Evolutionary conservation across 75 land plant genomes (phyloP).

Genomic region (Adiantum capillusveneris): DNA sequence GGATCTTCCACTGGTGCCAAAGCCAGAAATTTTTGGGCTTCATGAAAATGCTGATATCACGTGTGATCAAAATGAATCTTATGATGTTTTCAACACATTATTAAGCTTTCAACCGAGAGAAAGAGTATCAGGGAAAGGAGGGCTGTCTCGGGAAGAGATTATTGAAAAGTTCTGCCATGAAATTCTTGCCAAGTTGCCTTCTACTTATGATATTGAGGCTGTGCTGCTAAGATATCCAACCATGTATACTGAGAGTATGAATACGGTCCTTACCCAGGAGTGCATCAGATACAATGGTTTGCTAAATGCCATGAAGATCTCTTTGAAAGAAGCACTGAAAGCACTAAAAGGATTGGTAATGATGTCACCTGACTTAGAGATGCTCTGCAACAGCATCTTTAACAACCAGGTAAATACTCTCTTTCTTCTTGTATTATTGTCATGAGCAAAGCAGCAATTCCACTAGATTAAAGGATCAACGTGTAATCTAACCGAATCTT

Average conservation of each 20-base stretch:
- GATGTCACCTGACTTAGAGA: constrained; percentile 33
- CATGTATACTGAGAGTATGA: constrained; percentile 38
- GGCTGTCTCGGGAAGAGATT: constrained; percentile 25
- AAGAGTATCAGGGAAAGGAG: constrained; percentile 17
- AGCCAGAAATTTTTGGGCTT: constrained; percentile 37
- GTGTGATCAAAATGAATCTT: constrained; percentile 38
- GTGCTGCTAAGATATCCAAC: constrained; percentile 28
- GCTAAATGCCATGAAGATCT: constrained; percentile 15
- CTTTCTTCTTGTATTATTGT: too few relatives aligned
- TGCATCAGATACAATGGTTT: constrained; percentile 34
- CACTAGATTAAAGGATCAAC: too few relatives aligned
- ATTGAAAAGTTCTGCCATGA: constrained; percentile 25
- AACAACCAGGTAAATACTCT: constrained; percentile 30
- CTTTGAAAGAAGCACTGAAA: constrained; percentile 23
- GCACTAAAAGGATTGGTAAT: constrained; percentile 32
- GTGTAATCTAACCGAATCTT: too few relatives aligned
- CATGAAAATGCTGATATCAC: constrained; percentile 42
- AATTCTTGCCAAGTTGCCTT: constrained; percentile 11
- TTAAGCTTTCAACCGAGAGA: constrained; percentile 29
- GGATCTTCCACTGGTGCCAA: constrained; percentile 32
- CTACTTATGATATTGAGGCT: constrained; percentile 18
- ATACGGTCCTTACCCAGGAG: constrained; percentile 31
- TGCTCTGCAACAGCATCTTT: constrained; percentile 26
- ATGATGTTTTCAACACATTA: constrained; percentile 24
- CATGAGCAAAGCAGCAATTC: too few relatives aligned